Evolutionary conservation across 257 asterid species (phyloP), one percentile per base, ranked within the genome.

Genomic region (Leonotis leonurus): DNA sequence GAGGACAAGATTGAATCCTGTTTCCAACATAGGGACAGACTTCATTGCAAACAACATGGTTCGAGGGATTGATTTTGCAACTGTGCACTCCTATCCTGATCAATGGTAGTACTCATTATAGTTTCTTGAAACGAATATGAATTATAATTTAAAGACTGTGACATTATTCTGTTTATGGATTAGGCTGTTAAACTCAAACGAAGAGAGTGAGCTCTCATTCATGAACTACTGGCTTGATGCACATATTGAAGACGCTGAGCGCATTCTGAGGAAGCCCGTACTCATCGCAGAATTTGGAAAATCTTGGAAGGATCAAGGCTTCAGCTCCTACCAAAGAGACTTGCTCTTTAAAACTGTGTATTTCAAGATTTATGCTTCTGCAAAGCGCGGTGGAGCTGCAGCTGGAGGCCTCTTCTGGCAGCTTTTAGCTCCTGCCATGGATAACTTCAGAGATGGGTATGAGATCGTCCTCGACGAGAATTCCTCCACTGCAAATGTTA

Each of bases 371-470:
- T 85, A 88, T 54, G 70, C 76, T 2, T 90, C 95, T 0, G 98
- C 98, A 62, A 90, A 66, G 68, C 87, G 53, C 2, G 89, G 94
- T 46, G 96, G 98, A 39, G 84, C 95, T 20, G 93, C 94, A 7
- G 88, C 77, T 0, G 98, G 98, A 46, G 96, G 91, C 55, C 82
- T 90, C 30, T 87, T 88, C 82, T 90, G 98, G 98, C 98, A 90
- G 75, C 94, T 90, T 13, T 56, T 88, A 41, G 62, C 77, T 11
- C 77, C 70, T 5, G 98, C 88, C 50, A 78, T 90, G 94, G 95
- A 82, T 40, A 64, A 77, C 25, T 88, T 79, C 45, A 24, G 82
- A 3, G 98, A 90, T 33, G 98, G 98, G 6, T 90, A 85, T 20
- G 98, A 84, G 39, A 64, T 90, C 12, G 66, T 84, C 61, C 79